Conservation (phyloP, 2,329 filamentous ascomycete genomes). For the Xylariaceae sp. region DNA sequence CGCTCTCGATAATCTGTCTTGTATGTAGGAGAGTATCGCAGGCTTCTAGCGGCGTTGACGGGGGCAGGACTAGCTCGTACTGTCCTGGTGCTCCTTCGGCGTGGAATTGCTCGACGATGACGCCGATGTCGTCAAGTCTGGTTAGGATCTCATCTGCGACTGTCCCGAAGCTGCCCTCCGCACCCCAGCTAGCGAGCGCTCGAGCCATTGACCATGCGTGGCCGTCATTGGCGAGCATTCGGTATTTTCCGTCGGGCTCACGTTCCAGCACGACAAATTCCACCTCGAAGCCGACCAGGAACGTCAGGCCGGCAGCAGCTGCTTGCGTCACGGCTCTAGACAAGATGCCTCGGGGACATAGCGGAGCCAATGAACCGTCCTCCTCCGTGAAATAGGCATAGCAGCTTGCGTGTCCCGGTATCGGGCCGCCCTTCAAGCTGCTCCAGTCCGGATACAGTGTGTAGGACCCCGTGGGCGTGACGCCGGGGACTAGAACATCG, state of each 20-base stretch:
- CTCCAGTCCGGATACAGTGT: slow-evolving; percentile 61
- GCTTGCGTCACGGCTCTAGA: slow-evolving; percentile 51
- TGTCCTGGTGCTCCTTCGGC: slow-evolving; percentile 69
- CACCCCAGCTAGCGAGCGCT: slow-evolving; percentile 54
- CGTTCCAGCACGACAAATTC: slow-evolving; percentile 68
- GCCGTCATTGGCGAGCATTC: slow-evolving; percentile 51
- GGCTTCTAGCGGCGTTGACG: slow-evolving; percentile 59
- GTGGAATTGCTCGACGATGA: slow-evolving; percentile 69
- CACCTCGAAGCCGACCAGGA: slow-evolving; percentile 75
- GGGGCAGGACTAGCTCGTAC: slow-evolving; percentile 70
- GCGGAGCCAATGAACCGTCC: slow-evolving; percentile 44
- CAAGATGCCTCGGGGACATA: slow-evolving; percentile 66
- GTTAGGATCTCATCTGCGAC: slow-evolving; percentile 64
- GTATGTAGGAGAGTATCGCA: slow-evolving; percentile 69
- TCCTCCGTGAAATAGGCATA: slow-evolving; percentile 62
- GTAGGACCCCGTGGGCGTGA: slow-evolving; percentile 60
- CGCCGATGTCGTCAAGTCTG: slow-evolving; percentile 56
- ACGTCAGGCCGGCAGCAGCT: slow-evolving; percentile 48
- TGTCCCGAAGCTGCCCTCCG: slow-evolving; percentile 41
- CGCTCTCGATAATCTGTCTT: slow-evolving; percentile 62
- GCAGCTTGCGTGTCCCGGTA: slow-evolving; percentile 59
- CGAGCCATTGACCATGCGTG: slow-evolving; percentile 70
- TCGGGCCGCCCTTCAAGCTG: slow-evolving; percentile 56
- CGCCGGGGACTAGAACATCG: slow-evolving; percentile 53
- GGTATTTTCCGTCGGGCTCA: slow-evolving; percentile 33